Evolutionary conservation across 495 filamentous ascomycete species (phyloP).

Genomic region (Glonium stellatum): DNA sequence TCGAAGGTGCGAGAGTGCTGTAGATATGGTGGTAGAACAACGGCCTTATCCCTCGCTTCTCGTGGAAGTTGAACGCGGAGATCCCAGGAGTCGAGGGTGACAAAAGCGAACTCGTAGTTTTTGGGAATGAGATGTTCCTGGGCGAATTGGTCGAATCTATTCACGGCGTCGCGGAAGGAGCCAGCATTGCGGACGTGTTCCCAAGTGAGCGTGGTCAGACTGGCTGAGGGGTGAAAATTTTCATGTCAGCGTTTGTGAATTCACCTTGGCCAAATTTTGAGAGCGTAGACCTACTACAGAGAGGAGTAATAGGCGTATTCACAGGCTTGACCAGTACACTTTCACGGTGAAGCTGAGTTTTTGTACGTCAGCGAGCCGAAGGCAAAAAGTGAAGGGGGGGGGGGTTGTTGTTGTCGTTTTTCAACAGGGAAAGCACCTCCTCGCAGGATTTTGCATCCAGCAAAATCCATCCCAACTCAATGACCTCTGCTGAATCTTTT

Average conservation of each 20-base stretch:
- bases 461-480: constrained; percentile 96
- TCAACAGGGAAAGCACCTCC: constrained; percentile 54
- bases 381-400: constrained; percentile 1
- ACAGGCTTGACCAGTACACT: constrained; percentile 95
- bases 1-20: constrained; percentile 97
- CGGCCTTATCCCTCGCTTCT: constrained; percentile 95
- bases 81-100: constrained; percentile 97
- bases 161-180: constrained; percentile 92
- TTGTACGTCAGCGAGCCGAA: constrained; percentile 16
- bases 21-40: constrained; percentile 90
- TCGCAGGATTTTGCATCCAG: constrained; percentile 85
- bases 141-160: constrained; percentile 86
- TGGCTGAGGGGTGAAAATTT: constrained; percentile 52
- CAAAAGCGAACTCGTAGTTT: constrained; percentile 92
- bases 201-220: constrained; percentile 96
- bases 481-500: constrained; percentile 97
- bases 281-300: constrained; percentile 76
- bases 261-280: neutral
- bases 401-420: no score
- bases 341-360: constrained; percentile 75
- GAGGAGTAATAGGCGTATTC: constrained; percentile 95
- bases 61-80: constrained; percentile 94
- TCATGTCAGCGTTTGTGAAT: constrained; percentile 12
- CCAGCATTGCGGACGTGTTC: constrained; percentile 96
- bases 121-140: constrained; percentile 77